Conservation (phyloP, 1,284 basidiomycete genomes). For the Vanrija humicola region DNA sequence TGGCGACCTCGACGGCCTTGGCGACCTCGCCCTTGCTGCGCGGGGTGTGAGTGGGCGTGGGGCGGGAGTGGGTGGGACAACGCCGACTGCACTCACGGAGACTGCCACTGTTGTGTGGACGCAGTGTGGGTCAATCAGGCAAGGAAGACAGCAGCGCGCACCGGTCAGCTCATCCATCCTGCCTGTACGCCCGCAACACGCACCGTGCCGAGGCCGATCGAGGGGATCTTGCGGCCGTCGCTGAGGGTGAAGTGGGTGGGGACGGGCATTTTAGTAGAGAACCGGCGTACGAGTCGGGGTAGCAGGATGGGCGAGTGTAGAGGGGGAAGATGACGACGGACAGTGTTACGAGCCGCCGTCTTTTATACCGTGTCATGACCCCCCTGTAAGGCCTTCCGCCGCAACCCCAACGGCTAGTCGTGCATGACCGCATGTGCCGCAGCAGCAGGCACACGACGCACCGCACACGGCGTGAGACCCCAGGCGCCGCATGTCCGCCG, state of each 20-base stretch:
- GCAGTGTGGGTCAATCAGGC: neutral
- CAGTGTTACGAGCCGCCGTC: neutral
- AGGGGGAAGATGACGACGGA: neutral
- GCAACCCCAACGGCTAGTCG: no score
- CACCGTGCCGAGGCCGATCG: conserved; percentile 53
- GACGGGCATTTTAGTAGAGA: conserved; percentile 22
- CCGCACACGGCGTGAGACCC: no score
- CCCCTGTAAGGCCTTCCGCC: no score
- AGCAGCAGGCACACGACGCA: no score
- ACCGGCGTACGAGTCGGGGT: conserved; percentile 1
- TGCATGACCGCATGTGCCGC: no score
- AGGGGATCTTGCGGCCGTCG: conserved; percentile 47
- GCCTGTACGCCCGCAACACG: conserved; percentile 17
- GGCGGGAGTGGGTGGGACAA: neutral
- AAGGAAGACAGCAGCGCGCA: neutral
- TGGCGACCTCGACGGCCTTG: conserved; percentile 47
- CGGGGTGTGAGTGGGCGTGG: neutral
- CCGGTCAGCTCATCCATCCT: neutral
- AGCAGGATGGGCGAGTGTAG: neutral
- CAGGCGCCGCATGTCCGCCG: no score
- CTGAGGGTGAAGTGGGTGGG: conserved; percentile 42
- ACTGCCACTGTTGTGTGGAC: conserved; percentile 42
- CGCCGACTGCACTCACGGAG: conserved; percentile 25
- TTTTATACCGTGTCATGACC: no score
- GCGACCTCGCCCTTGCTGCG: conserved; percentile 46